These are phyloP conservation scores for Monosporascus sp. DNA, from an alignment of 2,329 filamentous ascomycete genomes.

Conservation along the genomic window DNA sequence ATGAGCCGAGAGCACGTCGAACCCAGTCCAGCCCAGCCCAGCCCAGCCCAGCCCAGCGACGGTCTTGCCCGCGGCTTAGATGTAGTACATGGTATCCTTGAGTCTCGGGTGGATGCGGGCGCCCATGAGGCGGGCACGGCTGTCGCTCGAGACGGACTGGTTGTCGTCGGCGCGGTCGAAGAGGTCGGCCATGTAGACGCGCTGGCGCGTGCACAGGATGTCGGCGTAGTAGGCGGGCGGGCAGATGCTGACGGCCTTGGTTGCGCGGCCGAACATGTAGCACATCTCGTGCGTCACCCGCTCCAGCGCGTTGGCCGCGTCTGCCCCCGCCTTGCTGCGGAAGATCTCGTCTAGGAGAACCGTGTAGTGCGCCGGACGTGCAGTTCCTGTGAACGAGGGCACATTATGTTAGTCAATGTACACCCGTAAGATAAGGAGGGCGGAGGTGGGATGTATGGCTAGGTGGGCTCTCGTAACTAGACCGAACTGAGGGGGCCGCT, in stretches of 20 bases:
- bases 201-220: slow-evolving; percentile 70
- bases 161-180: slow-evolving; percentile 42
- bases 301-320: slow-evolving; percentile 63
- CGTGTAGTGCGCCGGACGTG: slow-evolving; percentile 79
- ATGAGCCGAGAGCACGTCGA: too few species aligned
- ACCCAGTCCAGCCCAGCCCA: neutral
- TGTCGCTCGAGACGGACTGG: slow-evolving; percentile 12
- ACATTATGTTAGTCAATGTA: slow-evolving; percentile 1
- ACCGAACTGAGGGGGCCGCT: too few species aligned
- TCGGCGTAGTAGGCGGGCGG: slow-evolving; percentile 91
- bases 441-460: too few species aligned
- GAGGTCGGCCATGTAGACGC: slow-evolving; percentile 62
- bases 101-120: slow-evolving; percentile 36
- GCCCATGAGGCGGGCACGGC: neutral
- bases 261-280: slow-evolving; percentile 78
- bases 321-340: slow-evolving; percentile 24
- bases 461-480: too few species aligned
- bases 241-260: slow-evolving; percentile 82
- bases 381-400: slow-evolving; percentile 44
- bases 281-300: slow-evolving; percentile 72
- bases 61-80: slow-evolving; percentile 28
- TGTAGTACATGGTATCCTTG: slow-evolving; percentile 50
- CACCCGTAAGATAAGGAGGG: neutral
- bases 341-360: slow-evolving; percentile 68
- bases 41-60: neutral